Conservation (phyloP, 2,329 filamentous ascomycete species). For the Hymenoscyphus albidus region DNA sequence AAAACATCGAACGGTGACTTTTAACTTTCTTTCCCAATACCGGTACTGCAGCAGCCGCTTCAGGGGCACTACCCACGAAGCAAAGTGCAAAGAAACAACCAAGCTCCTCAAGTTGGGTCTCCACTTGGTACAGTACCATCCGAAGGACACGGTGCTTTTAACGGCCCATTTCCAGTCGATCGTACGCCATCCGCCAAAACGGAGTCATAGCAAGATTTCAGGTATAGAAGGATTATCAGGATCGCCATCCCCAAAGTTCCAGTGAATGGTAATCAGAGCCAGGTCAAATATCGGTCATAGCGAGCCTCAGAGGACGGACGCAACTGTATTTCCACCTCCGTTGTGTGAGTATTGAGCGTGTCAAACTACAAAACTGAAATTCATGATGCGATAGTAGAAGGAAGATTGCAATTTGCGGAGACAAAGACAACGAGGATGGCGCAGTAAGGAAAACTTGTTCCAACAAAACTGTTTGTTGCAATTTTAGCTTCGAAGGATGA, state of each 20-base stretch:
- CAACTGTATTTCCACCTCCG: not conserved
- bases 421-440: not conserved
- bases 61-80: not conserved
- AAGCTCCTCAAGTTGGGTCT: not conserved
- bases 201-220: not conserved
- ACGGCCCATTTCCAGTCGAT: not conserved
- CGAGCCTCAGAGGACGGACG: not conserved
- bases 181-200: not conserved
- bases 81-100: not conserved
- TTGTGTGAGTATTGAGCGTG: no score
- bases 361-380: no score
- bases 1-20: no score
- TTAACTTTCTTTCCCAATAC: no score
- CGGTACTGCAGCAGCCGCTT: no score
- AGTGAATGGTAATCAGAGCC: not conserved
- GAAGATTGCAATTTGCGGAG: not conserved
- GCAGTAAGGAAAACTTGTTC: not conserved
- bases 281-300: not conserved
- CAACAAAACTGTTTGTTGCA: no score
- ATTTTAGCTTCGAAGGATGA: not conserved
- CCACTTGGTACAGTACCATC: not conserved
- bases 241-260: not conserved
- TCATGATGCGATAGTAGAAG: not conserved
- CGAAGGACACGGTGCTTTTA: not conserved
- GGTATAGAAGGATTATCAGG: not conserved